A percentile compares a stretch with the other conserved stretches of the same genome.
These are phyloP conservation scores for Pilatotrama ljubarskyi DNA, from an alignment of 768 basidiomycete species.

Conservation along the genomic window DNA sequence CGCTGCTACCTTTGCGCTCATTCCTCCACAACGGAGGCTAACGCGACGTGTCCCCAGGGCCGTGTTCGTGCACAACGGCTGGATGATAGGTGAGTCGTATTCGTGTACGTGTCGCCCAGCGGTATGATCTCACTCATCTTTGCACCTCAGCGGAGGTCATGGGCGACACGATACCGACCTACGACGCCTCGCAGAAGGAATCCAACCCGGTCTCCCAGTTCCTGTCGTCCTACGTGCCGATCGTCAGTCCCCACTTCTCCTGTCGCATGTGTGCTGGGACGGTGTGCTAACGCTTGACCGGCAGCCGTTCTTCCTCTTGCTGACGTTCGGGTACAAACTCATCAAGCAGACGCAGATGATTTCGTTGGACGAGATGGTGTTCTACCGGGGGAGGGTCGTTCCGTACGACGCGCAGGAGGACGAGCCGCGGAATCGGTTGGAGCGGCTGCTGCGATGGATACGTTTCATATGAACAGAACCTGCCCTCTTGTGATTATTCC, in stretches of 20 bases:
- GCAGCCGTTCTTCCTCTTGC: constrained; percentile 29
- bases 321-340: constrained; percentile 33
- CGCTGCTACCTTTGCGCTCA: neutral
- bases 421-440: constrained; percentile 3
- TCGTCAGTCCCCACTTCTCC: constrained; percentile 22
- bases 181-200: neutral
- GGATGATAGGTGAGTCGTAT: constrained; percentile 25
- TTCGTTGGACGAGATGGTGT: constrained; percentile 27
- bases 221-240: constrained; percentile 29
- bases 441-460: constrained; percentile 16
- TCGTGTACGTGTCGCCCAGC: neutral
- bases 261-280: no score
- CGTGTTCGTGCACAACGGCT: constrained; percentile 29
- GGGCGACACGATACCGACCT: neutral
- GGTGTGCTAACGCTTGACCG: neutral
- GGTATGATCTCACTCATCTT: neutral
- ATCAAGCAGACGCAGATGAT: constrained; percentile 31
- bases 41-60: constrained; percentile 15
- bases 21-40: no score
- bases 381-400: constrained; percentile 13
- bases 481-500: no score
- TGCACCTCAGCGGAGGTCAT: constrained; percentile 16
- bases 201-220: constrained; percentile 23
- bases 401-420: neutral
- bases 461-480: constrained; percentile 17